A percentile compares a stretch with the other conserved stretches of the same genome.
These are phyloP conservation scores for Termitomyces eurrhizus DNA, from an alignment of 768 basidiomycete genomes.

Conservation along the genomic window DNA sequence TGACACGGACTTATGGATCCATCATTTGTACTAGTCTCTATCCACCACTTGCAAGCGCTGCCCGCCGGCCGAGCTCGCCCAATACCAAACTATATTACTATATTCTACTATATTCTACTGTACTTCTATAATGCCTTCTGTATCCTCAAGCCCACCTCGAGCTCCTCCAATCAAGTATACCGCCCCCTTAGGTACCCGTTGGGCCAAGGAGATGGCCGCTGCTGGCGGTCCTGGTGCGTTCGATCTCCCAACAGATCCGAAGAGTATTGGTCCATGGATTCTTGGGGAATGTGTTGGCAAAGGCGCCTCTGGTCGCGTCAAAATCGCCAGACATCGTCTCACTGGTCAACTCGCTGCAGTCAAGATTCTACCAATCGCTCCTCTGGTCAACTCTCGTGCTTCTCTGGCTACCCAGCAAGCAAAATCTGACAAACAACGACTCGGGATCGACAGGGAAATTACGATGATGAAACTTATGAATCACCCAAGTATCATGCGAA, in stretches of 20 bases:
- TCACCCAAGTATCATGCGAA: slow-evolving; percentile 93
- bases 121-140: slow-evolving; percentile 29
- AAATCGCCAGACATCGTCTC: slow-evolving; percentile 81
- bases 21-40: background rate
- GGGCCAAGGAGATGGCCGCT: slow-evolving; percentile 85
- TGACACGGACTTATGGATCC: background rate
- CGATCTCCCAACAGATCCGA: slow-evolving; percentile 82
- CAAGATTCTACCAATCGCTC: slow-evolving; percentile 88
- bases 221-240: slow-evolving; percentile 70
- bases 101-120: slow-evolving; percentile 22
- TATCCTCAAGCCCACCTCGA: slow-evolving; percentile 56
- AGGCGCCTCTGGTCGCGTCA: slow-evolving; percentile 91
- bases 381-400: slow-evolving; percentile 68
- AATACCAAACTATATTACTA: slow-evolving; percentile 30
- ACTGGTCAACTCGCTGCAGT: slow-evolving; percentile 93
- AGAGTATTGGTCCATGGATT: slow-evolving; percentile 86
- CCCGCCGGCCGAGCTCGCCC: slow-evolving; percentile 44
- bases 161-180: slow-evolving; percentile 70
- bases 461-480: slow-evolving; percentile 99
- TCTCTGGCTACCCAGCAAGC: slow-evolving; percentile 63
- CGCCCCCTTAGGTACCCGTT: slow-evolving; percentile 73
- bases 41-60: slow-evolving; percentile 18
- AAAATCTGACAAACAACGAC: slow-evolving; percentile 75
- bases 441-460: slow-evolving; percentile 91
- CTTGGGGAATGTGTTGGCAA: slow-evolving; percentile 93